These are phyloP conservation scores for Paramecium sexaurelia DNA, from an alignment of 73 alveolate species.

Conservation along the genomic window DNA sequence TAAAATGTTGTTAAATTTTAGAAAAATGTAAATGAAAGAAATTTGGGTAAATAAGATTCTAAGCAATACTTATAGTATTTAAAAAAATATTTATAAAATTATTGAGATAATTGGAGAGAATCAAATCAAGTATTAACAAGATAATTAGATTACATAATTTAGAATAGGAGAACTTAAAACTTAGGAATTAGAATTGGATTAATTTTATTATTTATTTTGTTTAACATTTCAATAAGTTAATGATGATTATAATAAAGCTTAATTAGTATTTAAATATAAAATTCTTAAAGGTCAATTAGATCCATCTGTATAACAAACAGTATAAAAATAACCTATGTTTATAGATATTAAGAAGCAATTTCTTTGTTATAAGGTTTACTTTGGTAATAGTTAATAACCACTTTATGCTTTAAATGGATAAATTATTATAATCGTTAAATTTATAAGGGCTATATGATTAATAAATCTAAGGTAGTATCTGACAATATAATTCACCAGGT, in stretches of 20 bases:
- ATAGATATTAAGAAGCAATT: no score
- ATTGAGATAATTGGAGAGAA: no score
- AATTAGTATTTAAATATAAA: neutral
- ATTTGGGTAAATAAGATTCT: no score
- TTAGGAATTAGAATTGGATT: conserved; percentile 1
- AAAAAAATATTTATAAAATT: no score
- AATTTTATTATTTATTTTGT: neutral
- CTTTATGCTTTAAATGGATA: neutral
- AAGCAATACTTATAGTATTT: no score
- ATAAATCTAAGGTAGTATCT: neutral
- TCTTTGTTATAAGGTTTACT: no score
- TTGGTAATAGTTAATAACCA: neutral
- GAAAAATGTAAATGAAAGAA: no score
- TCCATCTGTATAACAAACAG: neutral
- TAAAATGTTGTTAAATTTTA: no score
- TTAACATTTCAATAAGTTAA: conserved; percentile 10
- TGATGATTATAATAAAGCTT: conserved; percentile 32
- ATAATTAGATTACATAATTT: neutral
- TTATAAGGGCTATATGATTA: conserved; percentile 18
- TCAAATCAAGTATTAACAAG: no score
- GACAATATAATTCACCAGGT: neutral
- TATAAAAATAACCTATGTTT: neutral
- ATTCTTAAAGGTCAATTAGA: neutral
- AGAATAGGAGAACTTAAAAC: conserved; percentile 5
- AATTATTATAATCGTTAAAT: no score